These are phyloP conservation scores for Yamagishiella unicocca DNA, from an alignment of 139 green algal species.

Conservation along the genomic window DNA sequence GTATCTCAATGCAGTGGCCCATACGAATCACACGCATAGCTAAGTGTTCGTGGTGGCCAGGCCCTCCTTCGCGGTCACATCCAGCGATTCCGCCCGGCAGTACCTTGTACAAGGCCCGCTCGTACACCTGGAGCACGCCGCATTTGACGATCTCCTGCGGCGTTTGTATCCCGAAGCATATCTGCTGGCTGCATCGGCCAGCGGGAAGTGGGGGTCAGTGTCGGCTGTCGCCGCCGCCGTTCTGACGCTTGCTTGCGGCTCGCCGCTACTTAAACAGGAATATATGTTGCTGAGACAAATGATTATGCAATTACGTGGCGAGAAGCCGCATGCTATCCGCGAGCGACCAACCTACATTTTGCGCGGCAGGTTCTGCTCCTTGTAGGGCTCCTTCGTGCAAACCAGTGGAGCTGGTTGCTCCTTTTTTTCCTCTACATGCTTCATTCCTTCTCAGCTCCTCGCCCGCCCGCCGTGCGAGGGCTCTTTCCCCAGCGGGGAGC, in stretches of 20 bases:
- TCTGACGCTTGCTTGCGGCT: not conserved
- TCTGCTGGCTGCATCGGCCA: conserved; percentile 78
- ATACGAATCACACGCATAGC: no score
- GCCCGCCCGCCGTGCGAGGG: conserved; percentile 30
- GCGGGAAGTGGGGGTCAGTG: not conserved
- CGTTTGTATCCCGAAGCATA: conserved; percentile 90
- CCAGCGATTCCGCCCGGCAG: no score
- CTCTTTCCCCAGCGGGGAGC: not conserved
- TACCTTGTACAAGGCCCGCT: conserved; percentile 91
- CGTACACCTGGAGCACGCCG: conserved; percentile 90
- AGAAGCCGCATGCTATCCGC: no score
- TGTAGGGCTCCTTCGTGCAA: conserved; percentile 81
- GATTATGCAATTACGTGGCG: no score
- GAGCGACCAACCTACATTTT: conserved; percentile 83
- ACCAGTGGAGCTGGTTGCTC: conserved; percentile 60
- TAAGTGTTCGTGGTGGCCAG: no score
- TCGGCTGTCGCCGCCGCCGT: not conserved
- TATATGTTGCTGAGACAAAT: no score
- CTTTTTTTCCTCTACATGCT: conserved; percentile 47
- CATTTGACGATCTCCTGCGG: conserved; percentile 87
- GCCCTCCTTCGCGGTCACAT: no score
- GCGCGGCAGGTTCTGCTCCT: conserved; percentile 71
- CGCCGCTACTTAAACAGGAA: not conserved
- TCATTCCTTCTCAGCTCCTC: conserved; percentile 33
- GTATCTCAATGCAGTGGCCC: no score